Evolutionary conservation across 129 eudicot species (phyloP), one percentile per base, ranked within the genome.

Genomic region (Solidago caesia): DNA sequence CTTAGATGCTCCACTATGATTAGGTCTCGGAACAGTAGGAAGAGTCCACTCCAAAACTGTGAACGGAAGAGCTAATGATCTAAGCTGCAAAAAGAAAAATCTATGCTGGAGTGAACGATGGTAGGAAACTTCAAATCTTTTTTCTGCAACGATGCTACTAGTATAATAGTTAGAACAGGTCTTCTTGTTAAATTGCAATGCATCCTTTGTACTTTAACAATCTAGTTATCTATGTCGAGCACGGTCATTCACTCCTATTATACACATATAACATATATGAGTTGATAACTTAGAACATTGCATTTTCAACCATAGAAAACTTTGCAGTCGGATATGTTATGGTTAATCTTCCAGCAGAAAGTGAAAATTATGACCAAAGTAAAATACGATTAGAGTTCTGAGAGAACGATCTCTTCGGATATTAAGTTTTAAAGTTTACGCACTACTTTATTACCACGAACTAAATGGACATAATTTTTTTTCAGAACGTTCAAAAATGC

Each of bases 21-120:
- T 70, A 4, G 97, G 90, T 41, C 90, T 89, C 62, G 99, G 99
- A 71, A 84, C 96, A 67, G 99, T 84, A 58, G 97, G 99, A 71
- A 94, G 97, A 76, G 99, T 90, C 99, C 99, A 94, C 64, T 94
- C 99, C 76, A 94, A 66, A 56, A 88, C 97, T 21, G 97, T 94
- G 85, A 94, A 94, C 13, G 99, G 99, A 82, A 94, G 99, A 73
- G 99, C 99, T 81, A 94, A 85, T 58, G 99, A 94, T 84, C 99
- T 87, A 72, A 94, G 87, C 99, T 94, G 92, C 87, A 81, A 72
- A 70, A 75, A 68, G 5, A 51, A 51, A 13, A 9, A 48, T 47
- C 2, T 42, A 66, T 15, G 26, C 14, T 46, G 25, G 64, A 74
- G 44, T 44, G 74, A 63, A 33, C 39, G 3, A 33, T 66, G 9